Conservation (phyloP, 2,329 filamentous ascomycete species). For the Pseudogymnoascus sp. region DNA sequence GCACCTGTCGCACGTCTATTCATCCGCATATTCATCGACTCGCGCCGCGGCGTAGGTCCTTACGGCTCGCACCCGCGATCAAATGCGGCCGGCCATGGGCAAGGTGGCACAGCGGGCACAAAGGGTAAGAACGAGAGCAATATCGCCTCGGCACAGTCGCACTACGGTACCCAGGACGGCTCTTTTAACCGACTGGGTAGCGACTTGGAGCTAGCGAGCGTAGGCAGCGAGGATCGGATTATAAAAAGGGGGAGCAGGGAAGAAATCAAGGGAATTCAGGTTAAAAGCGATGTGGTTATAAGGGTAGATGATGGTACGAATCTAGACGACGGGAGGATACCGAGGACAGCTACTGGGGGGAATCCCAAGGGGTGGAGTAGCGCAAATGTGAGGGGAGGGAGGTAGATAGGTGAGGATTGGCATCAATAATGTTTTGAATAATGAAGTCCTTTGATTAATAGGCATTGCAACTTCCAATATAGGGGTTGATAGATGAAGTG, state of each 20-base stretch:
- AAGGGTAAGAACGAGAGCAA: not conserved
- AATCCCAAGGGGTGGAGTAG: not conserved
- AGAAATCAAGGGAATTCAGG: not conserved
- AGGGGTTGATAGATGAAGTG: not conserved
- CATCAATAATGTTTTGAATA: not conserved
- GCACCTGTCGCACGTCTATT: conserved; percentile 30
- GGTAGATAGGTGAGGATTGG: not conserved
- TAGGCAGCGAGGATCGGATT: not conserved
- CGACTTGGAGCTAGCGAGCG: not conserved
- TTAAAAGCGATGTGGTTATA: conserved; percentile 1
- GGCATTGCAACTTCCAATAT: not conserved
- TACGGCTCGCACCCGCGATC: not conserved
- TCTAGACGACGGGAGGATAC: not conserved
- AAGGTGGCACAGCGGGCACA: not conserved
- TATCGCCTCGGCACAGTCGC: not conserved
- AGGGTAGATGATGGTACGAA: not conserved
- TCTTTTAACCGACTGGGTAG: not conserved
- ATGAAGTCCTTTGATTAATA: not conserved
- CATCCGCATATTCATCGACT: conserved; percentile 26
- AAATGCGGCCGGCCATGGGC: not conserved
- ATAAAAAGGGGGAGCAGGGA: not conserved
- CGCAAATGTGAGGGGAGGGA: not conserved
- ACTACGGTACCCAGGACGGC: not conserved
- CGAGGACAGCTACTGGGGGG: not conserved
- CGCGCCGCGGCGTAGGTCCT: conserved; percentile 15